Percentiles rank a stretch among this genome's conserved stretches.
phyloP scores from a whole-genome alignment of 176 grass and related monocot species.

The Oryza australiensis region DNA sequence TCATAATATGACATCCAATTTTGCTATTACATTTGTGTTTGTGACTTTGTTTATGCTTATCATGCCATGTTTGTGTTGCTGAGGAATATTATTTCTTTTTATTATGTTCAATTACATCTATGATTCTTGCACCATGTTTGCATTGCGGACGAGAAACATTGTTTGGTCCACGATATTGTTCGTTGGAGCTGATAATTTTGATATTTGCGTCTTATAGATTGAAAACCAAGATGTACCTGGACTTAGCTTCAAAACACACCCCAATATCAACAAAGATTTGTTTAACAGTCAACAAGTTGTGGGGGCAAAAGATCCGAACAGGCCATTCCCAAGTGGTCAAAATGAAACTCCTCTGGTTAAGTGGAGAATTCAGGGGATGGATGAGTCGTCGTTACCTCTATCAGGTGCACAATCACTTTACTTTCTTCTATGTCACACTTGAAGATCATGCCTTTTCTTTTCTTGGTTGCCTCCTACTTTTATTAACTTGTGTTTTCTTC shows the following conservation, averaged over 20 bases:
- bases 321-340: slow-evolving; percentile 81
- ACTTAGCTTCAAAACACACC: slow-evolving; percentile 86
- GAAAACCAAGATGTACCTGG: slow-evolving; percentile 72
- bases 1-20: neutral
- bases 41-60: neutral
- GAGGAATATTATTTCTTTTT: neutral
- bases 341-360: slow-evolving; percentile 89
- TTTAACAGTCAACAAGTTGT: slow-evolving; percentile 77
- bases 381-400: slow-evolving; percentile 67
- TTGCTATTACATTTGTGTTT: neutral
- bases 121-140: neutral
- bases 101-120: neutral
- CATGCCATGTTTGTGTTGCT: neutral
- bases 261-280: slow-evolving; percentile 79
- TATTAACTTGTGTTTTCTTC: slow-evolving; percentile 17
- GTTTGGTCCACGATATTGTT: neutral
- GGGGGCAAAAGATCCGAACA: slow-evolving; percentile 87
- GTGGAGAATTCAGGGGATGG: slow-evolving; percentile 90
- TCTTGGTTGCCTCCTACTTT: neutral
- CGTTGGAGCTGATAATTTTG: slow-evolving; percentile 13
- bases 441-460: neutral
- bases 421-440: slow-evolving; percentile 19
- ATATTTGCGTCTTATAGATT: slow-evolving; percentile 54
- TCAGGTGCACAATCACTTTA: slow-evolving; percentile 52
- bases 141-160: neutral